Evolutionary conservation across 345 rosid species (phyloP).

Genomic region (Heritiera fomes): DNA sequence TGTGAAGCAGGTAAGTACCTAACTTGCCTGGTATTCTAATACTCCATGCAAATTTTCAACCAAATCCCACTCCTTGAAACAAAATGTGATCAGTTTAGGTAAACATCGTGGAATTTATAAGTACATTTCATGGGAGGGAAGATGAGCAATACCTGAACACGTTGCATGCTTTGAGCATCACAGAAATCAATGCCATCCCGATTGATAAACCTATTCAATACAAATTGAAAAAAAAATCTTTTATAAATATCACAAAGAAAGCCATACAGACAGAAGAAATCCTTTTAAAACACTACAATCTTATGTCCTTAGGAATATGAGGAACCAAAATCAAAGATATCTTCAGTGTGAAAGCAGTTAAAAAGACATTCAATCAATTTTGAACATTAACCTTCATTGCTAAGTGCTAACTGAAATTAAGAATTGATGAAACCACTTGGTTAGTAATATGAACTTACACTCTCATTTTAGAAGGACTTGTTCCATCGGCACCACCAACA

Average conservation of each 20-base stretch:
- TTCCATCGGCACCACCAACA: conserved; percentile 88
- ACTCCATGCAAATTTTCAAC: conserved; percentile 82
- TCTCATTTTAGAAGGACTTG: conserved; percentile 93
- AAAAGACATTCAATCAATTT: background rate
- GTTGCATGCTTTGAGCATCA: conserved; percentile 90
- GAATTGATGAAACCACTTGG: background rate
- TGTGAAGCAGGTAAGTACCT: conserved; percentile 1
- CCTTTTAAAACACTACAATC: background rate
- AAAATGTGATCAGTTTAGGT: conserved; percentile 7
- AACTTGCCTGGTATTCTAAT: conserved; percentile 89
- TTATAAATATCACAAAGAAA: background rate
- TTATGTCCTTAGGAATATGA: background rate
- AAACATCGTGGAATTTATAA: too few species aligned
- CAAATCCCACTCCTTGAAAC: conserved; percentile 83
- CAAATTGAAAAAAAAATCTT: background rate
- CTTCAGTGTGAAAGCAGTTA: background rate
- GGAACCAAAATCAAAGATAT: background rate
- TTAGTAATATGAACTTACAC: conserved; percentile 56
- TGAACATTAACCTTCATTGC: conserved; percentile 10
- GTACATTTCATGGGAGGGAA: background rate
- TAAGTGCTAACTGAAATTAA: background rate
- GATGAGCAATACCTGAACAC: conserved; percentile 65
- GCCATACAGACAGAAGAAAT: background rate
- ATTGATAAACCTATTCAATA: conserved; percentile 67
- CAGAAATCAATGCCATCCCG: conserved; percentile 94